These are phyloP conservation scores for Nyssa sinensis DNA, from an alignment of 148 eudicot genomes.

Conservation along the genomic window DNA sequence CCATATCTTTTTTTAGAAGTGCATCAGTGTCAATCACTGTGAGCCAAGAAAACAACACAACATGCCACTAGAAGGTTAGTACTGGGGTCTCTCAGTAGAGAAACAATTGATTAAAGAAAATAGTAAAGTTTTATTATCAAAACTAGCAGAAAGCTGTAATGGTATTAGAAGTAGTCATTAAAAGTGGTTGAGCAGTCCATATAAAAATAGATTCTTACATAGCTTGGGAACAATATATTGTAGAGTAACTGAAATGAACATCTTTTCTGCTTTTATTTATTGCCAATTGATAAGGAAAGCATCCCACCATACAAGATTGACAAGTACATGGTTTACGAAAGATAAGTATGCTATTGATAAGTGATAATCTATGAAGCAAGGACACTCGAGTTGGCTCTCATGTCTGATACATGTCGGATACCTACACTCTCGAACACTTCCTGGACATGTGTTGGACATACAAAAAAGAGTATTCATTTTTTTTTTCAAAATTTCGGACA, in stretches of 20 bases:
- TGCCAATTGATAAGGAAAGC: neutral
- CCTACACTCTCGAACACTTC: too few species aligned
- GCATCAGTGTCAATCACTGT: conserved; percentile 81
- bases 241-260: neutral
- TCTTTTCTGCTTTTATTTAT: too few species aligned
- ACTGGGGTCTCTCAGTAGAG: neutral
- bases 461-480: too few species aligned
- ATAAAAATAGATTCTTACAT: neutral
- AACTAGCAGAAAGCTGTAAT: neutral
- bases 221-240: neutral
- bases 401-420: too few species aligned
- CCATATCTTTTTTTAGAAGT: conserved; percentile 76
- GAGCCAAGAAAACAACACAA: conserved; percentile 15
- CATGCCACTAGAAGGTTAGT: conserved; percentile 7
- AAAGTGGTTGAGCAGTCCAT: neutral
- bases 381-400: too few species aligned
- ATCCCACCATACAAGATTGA: too few species aligned
- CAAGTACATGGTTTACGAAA: too few species aligned
- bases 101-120: conserved; percentile 4
- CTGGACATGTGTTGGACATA: too few species aligned
- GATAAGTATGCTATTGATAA: too few species aligned
- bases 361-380: too few species aligned
- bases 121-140: neutral
- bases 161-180: neutral
- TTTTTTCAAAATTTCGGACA: too few species aligned